Conservation (phyloP, 495 filamentous ascomycete genomes). For the Recurvomyces mirabilis region DNA sequence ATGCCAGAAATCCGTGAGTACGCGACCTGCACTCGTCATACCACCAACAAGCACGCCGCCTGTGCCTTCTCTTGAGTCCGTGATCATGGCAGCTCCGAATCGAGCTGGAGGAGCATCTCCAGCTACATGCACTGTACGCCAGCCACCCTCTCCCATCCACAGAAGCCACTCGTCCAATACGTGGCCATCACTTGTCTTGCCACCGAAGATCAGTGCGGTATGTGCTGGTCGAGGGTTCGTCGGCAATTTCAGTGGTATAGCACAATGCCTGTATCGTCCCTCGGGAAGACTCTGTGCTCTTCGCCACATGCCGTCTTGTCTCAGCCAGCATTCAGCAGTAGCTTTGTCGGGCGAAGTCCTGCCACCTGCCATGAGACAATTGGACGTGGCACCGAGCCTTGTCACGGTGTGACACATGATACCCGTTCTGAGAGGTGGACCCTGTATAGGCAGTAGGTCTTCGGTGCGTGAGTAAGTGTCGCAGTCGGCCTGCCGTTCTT, state of each 20-base stretch:
- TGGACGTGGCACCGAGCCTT: constrained; percentile 34
- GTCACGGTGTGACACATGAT: constrained; percentile 75
- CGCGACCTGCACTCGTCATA: constrained; percentile 45
- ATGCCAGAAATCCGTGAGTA: constrained; percentile 46
- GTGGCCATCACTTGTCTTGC: constrained; percentile 46
- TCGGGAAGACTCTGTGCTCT: constrained; percentile 49
- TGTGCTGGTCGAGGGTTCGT: constrained; percentile 18
- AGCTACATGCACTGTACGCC: constrained; percentile 37
- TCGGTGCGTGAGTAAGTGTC: constrained; percentile 42
- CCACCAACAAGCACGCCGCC: constrained; percentile 58
- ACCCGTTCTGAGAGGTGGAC: constrained; percentile 35
- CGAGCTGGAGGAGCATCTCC: constrained; percentile 37
- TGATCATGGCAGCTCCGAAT: constrained; percentile 49
- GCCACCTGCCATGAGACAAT: constrained; percentile 63
- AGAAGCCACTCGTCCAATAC: constrained; percentile 53
- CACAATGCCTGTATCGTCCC: constrained; percentile 63
- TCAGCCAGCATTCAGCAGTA: constrained; percentile 62
- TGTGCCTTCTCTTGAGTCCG: constrained; percentile 20
- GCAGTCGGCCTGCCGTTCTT: constrained; percentile 45
- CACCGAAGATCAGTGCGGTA: constrained; percentile 55
- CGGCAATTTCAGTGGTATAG: constrained; percentile 38
- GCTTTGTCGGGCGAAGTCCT: constrained; percentile 59
- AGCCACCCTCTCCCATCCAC: constrained; percentile 46
- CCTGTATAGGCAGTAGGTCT: constrained; percentile 11
- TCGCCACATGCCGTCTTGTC: constrained; percentile 48